Percentiles rank a stretch among this genome's conserved stretches.
Evolutionary conservation across 257 asterid species (phyloP).

Genomic region (Parsonsia alboflavescens): DNA sequence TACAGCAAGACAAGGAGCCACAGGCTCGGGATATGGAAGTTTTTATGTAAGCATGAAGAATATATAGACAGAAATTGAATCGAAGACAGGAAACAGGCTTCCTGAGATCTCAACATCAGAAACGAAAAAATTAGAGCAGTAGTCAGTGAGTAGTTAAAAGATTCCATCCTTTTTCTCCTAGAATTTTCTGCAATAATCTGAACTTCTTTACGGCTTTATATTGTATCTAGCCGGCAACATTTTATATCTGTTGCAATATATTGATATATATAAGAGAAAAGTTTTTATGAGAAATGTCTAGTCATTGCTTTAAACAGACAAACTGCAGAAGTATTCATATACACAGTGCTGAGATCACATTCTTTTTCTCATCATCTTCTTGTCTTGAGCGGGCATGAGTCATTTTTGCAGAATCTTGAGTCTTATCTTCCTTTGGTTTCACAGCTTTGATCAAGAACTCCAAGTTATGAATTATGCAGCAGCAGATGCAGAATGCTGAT

Average conservation of each 20-base stretch:
- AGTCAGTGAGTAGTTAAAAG: neutral
- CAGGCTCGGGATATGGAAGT: conserved; percentile 24
- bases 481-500: conserved; percentile 40
- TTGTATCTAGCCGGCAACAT: neutral
- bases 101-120: neutral
- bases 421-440: neutral
- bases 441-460: neutral
- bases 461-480: conserved; percentile 15
- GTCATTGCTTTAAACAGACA: no score
- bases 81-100: neutral
- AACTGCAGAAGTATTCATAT: no score
- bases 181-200: neutral
- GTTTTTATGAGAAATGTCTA: no score
- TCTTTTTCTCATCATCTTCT: neutral
- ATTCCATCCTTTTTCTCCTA: neutral
- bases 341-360: no score
- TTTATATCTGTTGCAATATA: neutral
- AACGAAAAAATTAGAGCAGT: neutral
- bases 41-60: conserved; percentile 4
- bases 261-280: neutral
- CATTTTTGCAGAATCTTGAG: neutral
- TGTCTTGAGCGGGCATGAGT: neutral
- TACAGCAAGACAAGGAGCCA: conserved; percentile 25
- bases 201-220: neutral
- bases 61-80: neutral